phyloP scores from a whole-genome alignment of 352 stramenopile species.

The Globisporangium megalacanthum region DNA sequence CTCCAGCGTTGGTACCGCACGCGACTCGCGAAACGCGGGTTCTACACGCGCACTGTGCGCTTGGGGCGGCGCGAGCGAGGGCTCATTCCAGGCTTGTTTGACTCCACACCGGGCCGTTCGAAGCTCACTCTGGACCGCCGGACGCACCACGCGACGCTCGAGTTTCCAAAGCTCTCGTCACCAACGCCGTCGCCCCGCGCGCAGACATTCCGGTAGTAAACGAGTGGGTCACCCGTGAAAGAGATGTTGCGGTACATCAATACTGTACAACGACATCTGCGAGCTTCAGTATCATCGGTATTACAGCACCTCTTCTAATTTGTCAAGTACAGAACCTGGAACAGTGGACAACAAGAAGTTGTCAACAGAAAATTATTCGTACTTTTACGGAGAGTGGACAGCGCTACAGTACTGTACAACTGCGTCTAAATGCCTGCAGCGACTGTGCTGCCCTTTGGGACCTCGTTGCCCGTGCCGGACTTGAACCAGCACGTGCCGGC shows the following conservation, averaged over 20 bases:
- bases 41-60: conserved; percentile 48
- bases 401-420: too few species aligned
- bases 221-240: background rate
- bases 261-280: too few species aligned
- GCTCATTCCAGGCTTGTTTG: conserved; percentile 53
- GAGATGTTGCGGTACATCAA: too few species aligned
- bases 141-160: conserved; percentile 23
- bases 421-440: conserved; percentile 16
- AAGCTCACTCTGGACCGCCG: conserved; percentile 28
- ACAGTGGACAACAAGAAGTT: too few species aligned
- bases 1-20: conserved; percentile 45
- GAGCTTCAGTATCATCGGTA: too few species aligned
- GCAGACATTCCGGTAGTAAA: background rate
- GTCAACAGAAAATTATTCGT: too few species aligned
- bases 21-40: conserved; percentile 36
- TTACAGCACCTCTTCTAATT: too few species aligned
- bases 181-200: background rate
- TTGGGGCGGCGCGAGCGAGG: conserved; percentile 39
- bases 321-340: too few species aligned
- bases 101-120: conserved; percentile 44
- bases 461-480: conserved; percentile 8
- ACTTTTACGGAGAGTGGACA: too few species aligned
- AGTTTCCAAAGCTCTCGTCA: conserved; percentile 34
- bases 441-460: conserved; percentile 15
- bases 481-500: conserved; percentile 36